These are phyloP conservation scores for Aspergillus ostianus DNA, from an alignment of 495 filamentous ascomycete species.

Conservation along the genomic window DNA sequence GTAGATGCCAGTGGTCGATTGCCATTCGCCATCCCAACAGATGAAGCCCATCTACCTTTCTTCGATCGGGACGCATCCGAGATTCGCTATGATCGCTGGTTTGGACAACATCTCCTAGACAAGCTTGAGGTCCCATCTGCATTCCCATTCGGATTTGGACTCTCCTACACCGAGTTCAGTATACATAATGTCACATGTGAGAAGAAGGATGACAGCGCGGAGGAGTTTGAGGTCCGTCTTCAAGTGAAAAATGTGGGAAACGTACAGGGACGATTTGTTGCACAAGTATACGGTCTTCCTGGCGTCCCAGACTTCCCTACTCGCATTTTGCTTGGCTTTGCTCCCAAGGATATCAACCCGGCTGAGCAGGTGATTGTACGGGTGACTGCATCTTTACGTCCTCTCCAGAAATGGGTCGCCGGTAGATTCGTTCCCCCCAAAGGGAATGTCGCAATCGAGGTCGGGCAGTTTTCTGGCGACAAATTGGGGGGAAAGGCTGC, in stretches of 20 bases:
- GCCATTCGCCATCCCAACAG: conserved; percentile 14
- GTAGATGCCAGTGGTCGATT: conserved; percentile 17
- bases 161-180: conserved; percentile 68
- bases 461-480: conserved; percentile 17
- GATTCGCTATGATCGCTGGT: conserved; percentile 19
- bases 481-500: too few species aligned
- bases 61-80: conserved; percentile 17
- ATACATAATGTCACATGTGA: conserved; percentile 1
- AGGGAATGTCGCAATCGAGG: conserved; percentile 5
- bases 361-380: background rate
- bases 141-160: conserved; percentile 60
- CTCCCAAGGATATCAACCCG: conserved; percentile 1
- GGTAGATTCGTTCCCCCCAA: conserved; percentile 1
- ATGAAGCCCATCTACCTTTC: conserved; percentile 20
- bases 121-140: conserved; percentile 15
- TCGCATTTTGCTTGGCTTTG: conserved; percentile 12
- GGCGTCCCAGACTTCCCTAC: conserved; percentile 10
- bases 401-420: conserved; percentile 9
- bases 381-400: conserved; percentile 6
- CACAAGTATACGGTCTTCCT: conserved; percentile 11
- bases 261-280: conserved; percentile 9
- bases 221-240: background rate
- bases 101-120: conserved; percentile 22
- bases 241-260: conserved; percentile 7
- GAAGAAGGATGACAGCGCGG: background rate